Percentiles rank a stretch among this genome's conserved stretches.
Evolutionary conservation across 306 rosid species (phyloP).

Genomic region (Cucurbita moschata): DNA sequence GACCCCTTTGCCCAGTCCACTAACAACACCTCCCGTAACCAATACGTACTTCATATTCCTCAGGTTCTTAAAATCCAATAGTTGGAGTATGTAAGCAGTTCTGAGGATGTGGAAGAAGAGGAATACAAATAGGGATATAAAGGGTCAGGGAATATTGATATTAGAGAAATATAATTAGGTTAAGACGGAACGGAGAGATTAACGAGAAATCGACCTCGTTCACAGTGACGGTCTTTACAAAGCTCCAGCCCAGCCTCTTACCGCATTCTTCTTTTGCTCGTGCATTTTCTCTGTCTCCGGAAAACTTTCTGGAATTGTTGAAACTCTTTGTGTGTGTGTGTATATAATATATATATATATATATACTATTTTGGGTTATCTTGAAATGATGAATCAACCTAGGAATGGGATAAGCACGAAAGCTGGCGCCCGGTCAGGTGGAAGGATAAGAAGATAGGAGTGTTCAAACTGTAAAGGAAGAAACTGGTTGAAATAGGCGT

Average conservation of each 20-base stretch:
- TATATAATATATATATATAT: neutral
- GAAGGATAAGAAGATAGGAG: neutral
- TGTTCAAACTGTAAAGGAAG: neutral
- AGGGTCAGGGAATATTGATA: neutral
- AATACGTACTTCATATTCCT: constrained; percentile 6
- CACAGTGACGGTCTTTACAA: constrained; percentile 2
- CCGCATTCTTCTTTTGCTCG: neutral
- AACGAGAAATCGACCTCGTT: constrained; percentile 7
- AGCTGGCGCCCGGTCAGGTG: neutral
- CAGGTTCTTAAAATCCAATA: neutral
- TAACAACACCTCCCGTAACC: constrained; percentile 8
- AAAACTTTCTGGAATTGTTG: neutral
- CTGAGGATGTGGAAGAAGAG: neutral
- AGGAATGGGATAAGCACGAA: constrained; percentile 4
- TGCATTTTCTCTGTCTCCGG: neutral
- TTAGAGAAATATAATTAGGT: constrained; percentile 1
- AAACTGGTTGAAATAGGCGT: neutral
- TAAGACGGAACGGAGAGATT: neutral
- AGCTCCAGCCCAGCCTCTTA: neutral
- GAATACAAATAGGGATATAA: neutral
- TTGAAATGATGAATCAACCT: constrained; percentile 3
- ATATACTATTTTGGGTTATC: neutral
- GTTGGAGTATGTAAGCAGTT: neutral
- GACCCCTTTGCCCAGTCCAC: constrained; percentile 8
- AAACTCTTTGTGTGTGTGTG: neutral